phyloP scores from a whole-genome alignment of 495 filamentous ascomycete species.

The Xylaria palmicola region DNA sequence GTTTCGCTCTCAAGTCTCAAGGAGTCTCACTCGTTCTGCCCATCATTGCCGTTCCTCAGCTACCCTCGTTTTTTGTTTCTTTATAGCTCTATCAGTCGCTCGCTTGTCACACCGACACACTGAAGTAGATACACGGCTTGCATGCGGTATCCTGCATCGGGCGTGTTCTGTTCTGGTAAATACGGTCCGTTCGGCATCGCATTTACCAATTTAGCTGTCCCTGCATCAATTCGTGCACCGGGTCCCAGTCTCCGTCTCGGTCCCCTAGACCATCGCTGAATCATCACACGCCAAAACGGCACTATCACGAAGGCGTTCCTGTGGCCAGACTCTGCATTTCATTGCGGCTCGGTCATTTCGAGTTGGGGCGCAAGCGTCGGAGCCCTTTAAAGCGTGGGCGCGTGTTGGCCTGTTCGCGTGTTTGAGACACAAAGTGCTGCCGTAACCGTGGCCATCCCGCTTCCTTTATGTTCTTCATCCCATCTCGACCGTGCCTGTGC shows the following conservation, averaged over 20 bases:
- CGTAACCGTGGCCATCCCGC: neutral
- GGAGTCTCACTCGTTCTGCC: neutral
- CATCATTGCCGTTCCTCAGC: neutral
- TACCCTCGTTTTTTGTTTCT: too few species aligned
- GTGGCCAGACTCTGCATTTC: neutral
- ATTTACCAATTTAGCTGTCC: neutral
- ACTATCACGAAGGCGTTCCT: neutral
- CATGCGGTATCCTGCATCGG: neutral
- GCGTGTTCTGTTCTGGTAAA: neutral
- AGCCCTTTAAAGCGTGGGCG: too few species aligned
- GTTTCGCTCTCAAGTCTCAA: neutral
- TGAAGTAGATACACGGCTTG: neutral
- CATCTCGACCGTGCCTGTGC: neutral
- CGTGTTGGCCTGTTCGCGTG: neutral
- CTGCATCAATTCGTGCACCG: slow-evolving; percentile 1
- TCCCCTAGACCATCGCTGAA: neutral
- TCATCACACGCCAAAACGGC: neutral
- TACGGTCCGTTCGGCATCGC: neutral
- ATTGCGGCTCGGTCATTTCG: neutral
- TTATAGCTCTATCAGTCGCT: neutral
- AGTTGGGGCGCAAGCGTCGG: neutral
- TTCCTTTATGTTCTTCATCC: too few species aligned
- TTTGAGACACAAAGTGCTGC: neutral
- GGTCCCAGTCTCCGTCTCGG: neutral
- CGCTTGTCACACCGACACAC: neutral